Evolutionary conservation across 805 yeast species (phyloP).

Genomic region (Cyberlindnera maritima): DNA sequence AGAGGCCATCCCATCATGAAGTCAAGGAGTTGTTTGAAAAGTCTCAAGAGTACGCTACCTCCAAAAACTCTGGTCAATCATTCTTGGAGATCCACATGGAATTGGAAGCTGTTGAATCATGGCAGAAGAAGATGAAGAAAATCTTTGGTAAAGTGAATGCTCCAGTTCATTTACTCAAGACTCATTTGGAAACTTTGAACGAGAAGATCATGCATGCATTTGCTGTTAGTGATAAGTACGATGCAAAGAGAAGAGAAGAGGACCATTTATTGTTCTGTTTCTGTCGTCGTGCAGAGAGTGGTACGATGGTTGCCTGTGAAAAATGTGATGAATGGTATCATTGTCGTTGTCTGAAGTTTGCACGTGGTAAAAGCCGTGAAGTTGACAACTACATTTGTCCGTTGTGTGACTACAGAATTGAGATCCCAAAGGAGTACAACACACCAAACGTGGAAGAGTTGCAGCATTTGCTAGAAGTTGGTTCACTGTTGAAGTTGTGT

Average conservation of each 20-base stretch:
- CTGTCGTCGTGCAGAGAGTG: slow-evolving; percentile 58
- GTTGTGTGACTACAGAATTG: slow-evolving; percentile 43
- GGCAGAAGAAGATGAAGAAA: slow-evolving; percentile 35
- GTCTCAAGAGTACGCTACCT: slow-evolving; percentile 8
- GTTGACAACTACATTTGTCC: slow-evolving; percentile 49
- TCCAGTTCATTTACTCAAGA: slow-evolving; percentile 28
- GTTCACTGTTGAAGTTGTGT: slow-evolving; percentile 27
- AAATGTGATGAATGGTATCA: slow-evolving; percentile 73
- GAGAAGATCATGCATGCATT: slow-evolving; percentile 24
- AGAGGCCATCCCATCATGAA: slow-evolving; percentile 31
- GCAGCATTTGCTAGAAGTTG: slow-evolving; percentile 27
- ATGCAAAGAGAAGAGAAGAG: slow-evolving; percentile 8
- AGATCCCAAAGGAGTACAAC: slow-evolving; percentile 31
- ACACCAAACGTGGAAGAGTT: slow-evolving; percentile 36
- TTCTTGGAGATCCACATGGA: slow-evolving; percentile 18
- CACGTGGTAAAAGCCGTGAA: slow-evolving; percentile 29
- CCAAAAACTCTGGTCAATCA: not conserved
- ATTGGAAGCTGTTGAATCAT: slow-evolving; percentile 32
- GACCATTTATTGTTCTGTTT: slow-evolving; percentile 46
- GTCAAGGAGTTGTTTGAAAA: slow-evolving; percentile 28
- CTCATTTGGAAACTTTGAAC: slow-evolving; percentile 26
- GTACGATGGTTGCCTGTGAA: slow-evolving; percentile 72
- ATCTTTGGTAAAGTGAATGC: slow-evolving; percentile 36
- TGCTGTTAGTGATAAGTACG: slow-evolving; percentile 25
- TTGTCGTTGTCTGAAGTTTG: slow-evolving; percentile 49